phyloP scores from a whole-genome alignment of 2,329 filamentous ascomycete species.

The Fusarium xylarioides region DNA sequence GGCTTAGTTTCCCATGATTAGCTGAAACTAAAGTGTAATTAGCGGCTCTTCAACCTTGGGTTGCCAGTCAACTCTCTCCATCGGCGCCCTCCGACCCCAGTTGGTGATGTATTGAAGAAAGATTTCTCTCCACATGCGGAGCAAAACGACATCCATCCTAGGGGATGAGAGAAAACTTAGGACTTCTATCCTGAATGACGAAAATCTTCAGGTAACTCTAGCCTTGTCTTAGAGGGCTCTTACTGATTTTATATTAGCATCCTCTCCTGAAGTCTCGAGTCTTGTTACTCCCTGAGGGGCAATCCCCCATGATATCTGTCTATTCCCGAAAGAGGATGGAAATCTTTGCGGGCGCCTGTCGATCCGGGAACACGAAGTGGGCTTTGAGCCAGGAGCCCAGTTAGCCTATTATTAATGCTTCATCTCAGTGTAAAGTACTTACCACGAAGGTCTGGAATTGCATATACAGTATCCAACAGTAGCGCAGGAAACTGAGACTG shows the following conservation, averaged over 20 bases:
- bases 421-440: slow-evolving; percentile 1
- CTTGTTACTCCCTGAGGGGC: not conserved
- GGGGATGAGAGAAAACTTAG: not conserved
- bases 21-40: not conserved
- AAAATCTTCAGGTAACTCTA: not conserved
- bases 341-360: slow-evolving; percentile 11
- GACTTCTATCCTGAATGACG: not conserved
- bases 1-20: slow-evolving; percentile 6
- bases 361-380: slow-evolving; percentile 27
- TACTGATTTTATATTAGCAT: not conserved
- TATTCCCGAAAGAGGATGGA: slow-evolving; percentile 2
- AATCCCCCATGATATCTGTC: not conserved
- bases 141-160: slow-evolving; percentile 1
- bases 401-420: slow-evolving; percentile 1
- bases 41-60: slow-evolving; percentile 2
- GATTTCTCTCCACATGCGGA: not conserved
- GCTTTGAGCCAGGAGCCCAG: slow-evolving; percentile 14
- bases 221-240: not conserved
- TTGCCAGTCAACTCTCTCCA: not conserved
- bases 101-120: not conserved
- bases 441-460: not conserved
- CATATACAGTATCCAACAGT: not conserved
- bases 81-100: slow-evolving; percentile 30
- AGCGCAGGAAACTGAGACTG: slow-evolving; percentile 1
- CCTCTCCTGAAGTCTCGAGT: not conserved